Evolutionary conservation across 2,329 filamentous ascomycete genomes (phyloP), one percentile per base, ranked within the genome.

Genomic region (Sarocladium kiliense): DNA sequence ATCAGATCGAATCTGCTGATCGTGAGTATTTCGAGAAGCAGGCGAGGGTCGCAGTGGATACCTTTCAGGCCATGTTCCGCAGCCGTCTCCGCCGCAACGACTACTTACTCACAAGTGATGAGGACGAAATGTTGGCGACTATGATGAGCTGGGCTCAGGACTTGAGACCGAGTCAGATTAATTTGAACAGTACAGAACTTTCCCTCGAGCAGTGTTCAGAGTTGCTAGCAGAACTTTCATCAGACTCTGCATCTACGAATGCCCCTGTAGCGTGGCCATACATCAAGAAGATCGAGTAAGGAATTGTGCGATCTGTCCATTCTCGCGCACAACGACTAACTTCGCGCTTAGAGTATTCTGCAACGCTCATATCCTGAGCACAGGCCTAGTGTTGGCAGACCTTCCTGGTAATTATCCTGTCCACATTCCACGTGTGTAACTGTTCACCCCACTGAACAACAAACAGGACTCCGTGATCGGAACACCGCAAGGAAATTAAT

Each of bases 351-450:
- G 74, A 51, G 74, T 80, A 0, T 74, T 65, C 39, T 58, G 72
- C 11, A 72, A 74, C 14, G 70, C 77, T 18, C 63, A 76, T 57
- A 76, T 79, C 18, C 60, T 80, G 9, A 76, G 74, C 55, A 74
- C 71, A 54, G 77, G 77, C 0, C 66, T 79, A 1, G 62, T 78
- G 3, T 66, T 80, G 6, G 76, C 76, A 0, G 77, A 80, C 56
- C 68, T 80, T 18, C 76, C 77, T 25, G 75, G 74, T 76, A 66
- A n/a, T n/a, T n/a, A n/a, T n/a, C n/a, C n/a, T n/a, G n/a, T n/a
- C n/a, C n/a, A n/a, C n/a, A n/a, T n/a, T n/a, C n/a, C n/a, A n/a
- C n/a, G n/a, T n/a, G n/a, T n/a, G n/a, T n/a, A n/a, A n/a, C n/a
- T n/a, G n/a, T n/a, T n/a, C n/a, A n/a, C n/a, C n/a, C n/a, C n/a